Conservation (phyloP, 2,329 filamentous ascomycete genomes). For the Bimuria novae-zelandiae region DNA sequence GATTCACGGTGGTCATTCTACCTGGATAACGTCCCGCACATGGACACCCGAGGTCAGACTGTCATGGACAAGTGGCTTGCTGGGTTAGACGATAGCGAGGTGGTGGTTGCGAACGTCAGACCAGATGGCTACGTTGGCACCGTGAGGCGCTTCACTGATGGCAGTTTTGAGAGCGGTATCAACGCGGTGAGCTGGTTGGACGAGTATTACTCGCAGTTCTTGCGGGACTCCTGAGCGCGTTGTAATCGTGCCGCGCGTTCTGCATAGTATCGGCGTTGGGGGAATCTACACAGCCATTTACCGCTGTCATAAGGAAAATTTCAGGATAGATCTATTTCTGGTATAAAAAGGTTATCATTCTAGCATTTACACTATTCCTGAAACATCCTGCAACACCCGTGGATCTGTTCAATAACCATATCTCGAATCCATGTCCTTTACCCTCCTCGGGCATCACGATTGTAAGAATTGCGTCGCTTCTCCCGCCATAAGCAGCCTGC, state of each 20-base stretch:
- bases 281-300: not conserved
- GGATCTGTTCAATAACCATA: too few relatives aligned
- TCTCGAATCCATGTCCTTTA: too few relatives aligned
- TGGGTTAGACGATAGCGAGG: conserved; percentile 59
- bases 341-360: too few relatives aligned
- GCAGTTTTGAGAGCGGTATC: conserved; percentile 33
- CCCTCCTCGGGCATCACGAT: too few relatives aligned
- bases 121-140: conserved; percentile 76
- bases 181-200: conserved; percentile 54
- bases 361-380: too few relatives aligned
- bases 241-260: not conserved
- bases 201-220: conserved; percentile 56
- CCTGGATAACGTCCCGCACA: conserved; percentile 65
- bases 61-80: conserved; percentile 74
- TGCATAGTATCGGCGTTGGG: conserved; percentile 4
- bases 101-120: conserved; percentile 69
- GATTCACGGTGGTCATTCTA: conserved; percentile 74
- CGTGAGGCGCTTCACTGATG: conserved; percentile 52
- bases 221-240: conserved; percentile 35
- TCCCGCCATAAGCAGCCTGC: too few relatives aligned
- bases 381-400: too few relatives aligned
- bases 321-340: too few relatives aligned
- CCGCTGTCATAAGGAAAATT: not conserved
- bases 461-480: too few relatives aligned
- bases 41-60: conserved; percentile 54